Evolutionary conservation across 2,329 filamentous ascomycete genomes (phyloP).

Genomic region (Didymella keratinophila): DNA sequence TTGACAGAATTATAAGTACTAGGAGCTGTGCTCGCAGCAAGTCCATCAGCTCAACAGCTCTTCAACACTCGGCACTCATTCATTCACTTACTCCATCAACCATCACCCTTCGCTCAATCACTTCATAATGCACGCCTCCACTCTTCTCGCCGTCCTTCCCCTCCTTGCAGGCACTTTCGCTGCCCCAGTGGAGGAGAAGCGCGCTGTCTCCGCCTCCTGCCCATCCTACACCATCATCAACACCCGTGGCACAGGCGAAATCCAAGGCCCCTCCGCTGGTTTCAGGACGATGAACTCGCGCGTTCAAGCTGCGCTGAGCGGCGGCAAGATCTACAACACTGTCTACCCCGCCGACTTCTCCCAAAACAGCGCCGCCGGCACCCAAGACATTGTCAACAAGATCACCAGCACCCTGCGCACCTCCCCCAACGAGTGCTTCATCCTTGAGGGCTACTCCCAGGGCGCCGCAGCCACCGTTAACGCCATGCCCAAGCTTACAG

Average conservation of each 20-base stretch:
- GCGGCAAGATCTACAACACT: slow-evolving; percentile 48
- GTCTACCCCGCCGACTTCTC: slow-evolving; percentile 42
- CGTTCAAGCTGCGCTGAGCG: slow-evolving; percentile 35
- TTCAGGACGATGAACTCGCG: slow-evolving; percentile 48
- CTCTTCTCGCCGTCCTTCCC: slow-evolving; percentile 17
- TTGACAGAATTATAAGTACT: slow-evolving; percentile 7
- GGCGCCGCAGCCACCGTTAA: slow-evolving; percentile 49
- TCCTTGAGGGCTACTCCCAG: slow-evolving; percentile 51
- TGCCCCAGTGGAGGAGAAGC: slow-evolving; percentile 22
- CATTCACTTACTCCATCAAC: neutral
- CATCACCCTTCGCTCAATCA: neutral
- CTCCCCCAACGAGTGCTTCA: slow-evolving; percentile 45
- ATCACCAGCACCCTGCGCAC: slow-evolving; percentile 34
- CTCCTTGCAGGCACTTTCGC: slow-evolving; percentile 23
- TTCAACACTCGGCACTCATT: neutral
- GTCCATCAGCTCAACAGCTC: slow-evolving; percentile 1
- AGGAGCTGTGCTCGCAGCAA: neutral
- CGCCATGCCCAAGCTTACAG: slow-evolving; percentile 44
- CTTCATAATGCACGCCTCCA: slow-evolving; percentile 25
- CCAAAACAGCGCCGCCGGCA: slow-evolving; percentile 41
- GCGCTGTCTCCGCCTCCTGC: slow-evolving; percentile 23
- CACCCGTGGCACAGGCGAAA: slow-evolving; percentile 33
- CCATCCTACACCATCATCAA: slow-evolving; percentile 37
- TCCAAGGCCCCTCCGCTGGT: slow-evolving; percentile 28
- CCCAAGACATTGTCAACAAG: slow-evolving; percentile 47